Evolutionary conservation across 371 early-diverging fungal species (phyloP), one percentile per base, ranked within the genome.

Genomic region (Syncephalis plumigaleata): DNA sequence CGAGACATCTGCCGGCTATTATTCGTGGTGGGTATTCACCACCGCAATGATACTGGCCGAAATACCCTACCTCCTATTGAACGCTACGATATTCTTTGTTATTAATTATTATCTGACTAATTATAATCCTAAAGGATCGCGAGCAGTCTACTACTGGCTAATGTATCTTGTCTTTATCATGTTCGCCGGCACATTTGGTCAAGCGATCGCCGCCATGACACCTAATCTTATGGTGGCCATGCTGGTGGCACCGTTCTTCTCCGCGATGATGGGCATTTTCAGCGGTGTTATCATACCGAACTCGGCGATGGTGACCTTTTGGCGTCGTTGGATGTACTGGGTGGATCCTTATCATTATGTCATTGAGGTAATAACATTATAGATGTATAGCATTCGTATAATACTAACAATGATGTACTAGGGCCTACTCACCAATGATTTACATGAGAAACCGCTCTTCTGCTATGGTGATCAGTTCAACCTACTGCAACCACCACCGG

Each of bases 241-340:
- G 4, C 62, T 84, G 27, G 54, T 81, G 56, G 77, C 78, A 39
- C 82, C 86, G 2, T 77, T 84, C 57, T 71, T 83, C 50, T 71
- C 78, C 24, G 68, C 81, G 1, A 65, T 80, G 40, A 64, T 82
- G 54, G 71, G 72, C 51, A 54, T 87, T 50, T 81, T 80, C 61
- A 72, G 75, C 38, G 84, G 84, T 64, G 70, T 82, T 37, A 71
- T 81, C 56, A 75, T 81, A 46, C 72, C 80, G 8, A 67, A 71
- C 31, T 20, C 44, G 8, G 51, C 61, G 3, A 81, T 85, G 78
- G 83, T 84, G 17, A 46, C 53, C 36, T 83, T 88, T 61, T 85
- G 84, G 81, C 60, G 71, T 15, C 48, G 66, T 0, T 83, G 82
- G 81, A 75, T 88, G 71, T 84, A 82, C 57, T 79, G 76, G 72